Base-by-base conservation (phyloP, 805 yeast species). In the Kodamaea sagamina region DNA sequence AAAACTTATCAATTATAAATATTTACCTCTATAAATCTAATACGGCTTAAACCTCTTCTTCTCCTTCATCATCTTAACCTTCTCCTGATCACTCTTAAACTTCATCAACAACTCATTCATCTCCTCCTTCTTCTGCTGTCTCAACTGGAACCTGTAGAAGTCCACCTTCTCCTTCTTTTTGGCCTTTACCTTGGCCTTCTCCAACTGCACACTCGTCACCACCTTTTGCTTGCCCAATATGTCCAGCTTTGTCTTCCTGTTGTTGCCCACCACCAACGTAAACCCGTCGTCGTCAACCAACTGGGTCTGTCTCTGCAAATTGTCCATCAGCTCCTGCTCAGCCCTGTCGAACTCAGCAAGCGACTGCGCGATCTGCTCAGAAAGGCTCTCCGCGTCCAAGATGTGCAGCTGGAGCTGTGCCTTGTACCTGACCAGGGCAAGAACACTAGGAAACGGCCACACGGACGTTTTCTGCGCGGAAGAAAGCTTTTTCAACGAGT, bases 91-190 rank as follows among this genome's bases (percentile, higher is more conserved):
- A 48, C 81, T 82, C 62, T 87, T 89, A 69, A 90, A 93, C 61
- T 89, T 88, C 44, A 65, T 72, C 59, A 93, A 72, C 58, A 93
- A 71, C 42, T 87, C 89, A 59, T 88, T 87, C 87, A 93, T 89
- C 64, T 92, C 96, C 49, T 77, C 79, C 72, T 93, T 93, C 77
- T 90, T 92, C 58, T 81, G 78, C 62, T 93, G 96, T 65, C 99
- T 82, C 53, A 93, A 79, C 71, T 93, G 99, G 79, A 90, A 93
- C 56, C 96, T 77, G 72, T 93, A 93, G 72, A 93, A 93, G 67
- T 95, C 98, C 52, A 78, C 75, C 71, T 90, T 88, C 55, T 87
- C 90, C 59, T 82, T 82, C 63, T 77, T 80, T 63, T 84, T 81
- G 67, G 76, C 71, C 62, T 78, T 84, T 41, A 72, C 66, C 47